Conservation (phyloP, 2,329 filamentous ascomycete species). For the Blastomyces gilchristii region DNA sequence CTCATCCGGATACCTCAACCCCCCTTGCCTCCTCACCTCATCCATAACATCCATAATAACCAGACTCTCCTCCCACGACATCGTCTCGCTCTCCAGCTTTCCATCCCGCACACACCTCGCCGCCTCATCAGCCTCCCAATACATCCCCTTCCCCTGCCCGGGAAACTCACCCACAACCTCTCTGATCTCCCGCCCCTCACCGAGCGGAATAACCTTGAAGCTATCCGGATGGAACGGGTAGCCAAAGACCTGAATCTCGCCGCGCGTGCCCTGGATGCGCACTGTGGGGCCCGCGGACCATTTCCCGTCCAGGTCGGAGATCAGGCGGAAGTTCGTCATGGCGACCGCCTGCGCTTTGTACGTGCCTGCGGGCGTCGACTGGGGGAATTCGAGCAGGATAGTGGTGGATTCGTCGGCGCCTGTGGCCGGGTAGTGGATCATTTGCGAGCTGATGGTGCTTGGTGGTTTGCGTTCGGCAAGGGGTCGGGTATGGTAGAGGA, state of each 20-base stretch:
- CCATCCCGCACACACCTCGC: slow-evolving; percentile 66
- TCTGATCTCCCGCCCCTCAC: slow-evolving; percentile 24
- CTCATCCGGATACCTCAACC: slow-evolving; percentile 52
- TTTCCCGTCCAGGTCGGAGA: slow-evolving; percentile 51
- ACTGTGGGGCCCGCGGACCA: slow-evolving; percentile 55
- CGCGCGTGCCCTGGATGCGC: slow-evolving; percentile 68
- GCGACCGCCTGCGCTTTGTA: slow-evolving; percentile 60
- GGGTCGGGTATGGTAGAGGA: slow-evolving; percentile 69
- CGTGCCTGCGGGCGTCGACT: slow-evolving; percentile 36
- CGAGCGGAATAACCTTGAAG: slow-evolving; percentile 52
- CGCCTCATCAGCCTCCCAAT: slow-evolving; percentile 76
- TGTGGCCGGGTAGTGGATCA: slow-evolving; percentile 60
- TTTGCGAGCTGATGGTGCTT: slow-evolving; percentile 52
- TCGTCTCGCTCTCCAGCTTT: slow-evolving; percentile 59
- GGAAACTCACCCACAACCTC: slow-evolving; percentile 38
- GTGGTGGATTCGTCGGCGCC: slow-evolving; percentile 70
- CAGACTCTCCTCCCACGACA: slow-evolving; percentile 67
- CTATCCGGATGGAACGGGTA: slow-evolving; percentile 59
- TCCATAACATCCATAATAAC: slow-evolving; percentile 77
- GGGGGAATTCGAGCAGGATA: slow-evolving; percentile 66
- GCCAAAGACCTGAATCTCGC: slow-evolving; percentile 70
- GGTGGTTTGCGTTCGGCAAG: slow-evolving; percentile 55
- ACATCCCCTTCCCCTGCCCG: slow-evolving; percentile 68
- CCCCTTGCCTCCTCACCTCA: slow-evolving; percentile 54
- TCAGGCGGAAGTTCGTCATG: slow-evolving; percentile 53